Evolutionary conservation across 2,329 filamentous ascomycete genomes (phyloP).

Genomic region (Cadophora malorum): DNA sequence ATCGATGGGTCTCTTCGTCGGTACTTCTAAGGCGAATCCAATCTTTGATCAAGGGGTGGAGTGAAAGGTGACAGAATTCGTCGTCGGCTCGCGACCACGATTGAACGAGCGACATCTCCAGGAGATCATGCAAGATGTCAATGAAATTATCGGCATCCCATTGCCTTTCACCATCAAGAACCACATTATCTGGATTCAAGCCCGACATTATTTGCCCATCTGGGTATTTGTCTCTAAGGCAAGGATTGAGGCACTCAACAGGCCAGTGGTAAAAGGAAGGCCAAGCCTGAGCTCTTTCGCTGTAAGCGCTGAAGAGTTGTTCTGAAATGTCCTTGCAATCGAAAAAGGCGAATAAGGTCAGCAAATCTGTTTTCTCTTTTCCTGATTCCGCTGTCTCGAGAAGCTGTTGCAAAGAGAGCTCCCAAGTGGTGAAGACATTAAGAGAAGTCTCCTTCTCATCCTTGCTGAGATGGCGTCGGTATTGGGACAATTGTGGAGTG

Average conservation of each 20-base stretch:
- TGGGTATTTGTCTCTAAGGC: conserved; percentile 5
- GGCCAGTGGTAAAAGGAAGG: conserved; percentile 19
- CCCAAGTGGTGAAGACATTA: conserved; percentile 42
- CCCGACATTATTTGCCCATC: background rate
- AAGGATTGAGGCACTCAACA: conserved; percentile 16
- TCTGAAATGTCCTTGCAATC: conserved; percentile 37
- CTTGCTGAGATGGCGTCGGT: conserved; percentile 26
- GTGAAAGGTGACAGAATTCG: conserved; percentile 28
- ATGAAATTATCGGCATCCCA: conserved; percentile 32
- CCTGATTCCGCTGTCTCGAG: conserved; percentile 11
- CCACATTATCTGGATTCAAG: background rate
- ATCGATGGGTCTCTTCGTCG: conserved; percentile 18
- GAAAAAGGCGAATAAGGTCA: conserved; percentile 40
- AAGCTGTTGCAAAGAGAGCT: conserved; percentile 38
- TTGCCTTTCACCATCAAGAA: background rate
- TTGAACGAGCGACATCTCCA: conserved; percentile 36
- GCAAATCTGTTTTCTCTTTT: conserved; percentile 21
- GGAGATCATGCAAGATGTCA: conserved; percentile 29
- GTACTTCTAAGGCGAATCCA: conserved; percentile 36
- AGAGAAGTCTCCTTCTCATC: conserved; percentile 28
- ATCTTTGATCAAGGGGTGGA: conserved; percentile 38
- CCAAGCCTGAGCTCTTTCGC: background rate
- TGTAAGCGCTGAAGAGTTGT: conserved; percentile 34
- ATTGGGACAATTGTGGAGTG: conserved; percentile 33
- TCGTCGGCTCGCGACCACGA: conserved; percentile 28